Evolutionary conservation across 768 basidiomycete species (phyloP).

Genomic region (Lyophyllum shimeji): DNA sequence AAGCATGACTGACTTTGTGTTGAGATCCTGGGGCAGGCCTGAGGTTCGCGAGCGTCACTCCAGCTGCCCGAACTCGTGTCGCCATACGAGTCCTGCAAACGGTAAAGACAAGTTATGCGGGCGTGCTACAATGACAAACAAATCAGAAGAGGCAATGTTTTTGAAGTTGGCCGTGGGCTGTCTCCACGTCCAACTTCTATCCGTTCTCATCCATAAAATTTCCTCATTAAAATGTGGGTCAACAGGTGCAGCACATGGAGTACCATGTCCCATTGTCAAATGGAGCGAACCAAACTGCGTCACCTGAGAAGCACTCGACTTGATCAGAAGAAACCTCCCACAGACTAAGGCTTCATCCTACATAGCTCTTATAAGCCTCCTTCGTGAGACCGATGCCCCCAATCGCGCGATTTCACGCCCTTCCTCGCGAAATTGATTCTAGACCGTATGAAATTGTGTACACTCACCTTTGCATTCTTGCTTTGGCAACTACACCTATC

Average conservation of each 20-base stretch:
- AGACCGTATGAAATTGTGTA: neutral
- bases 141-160: too few species aligned
- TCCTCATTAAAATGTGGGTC: too few species aligned
- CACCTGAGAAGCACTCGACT: neutral
- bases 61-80: slow-evolving; percentile 32
- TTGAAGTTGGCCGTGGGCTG: too few species aligned
- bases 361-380: neutral
- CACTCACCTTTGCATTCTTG: neutral
- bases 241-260: neutral
- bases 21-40: slow-evolving; percentile 69
- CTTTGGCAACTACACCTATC: neutral
- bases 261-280: neutral
- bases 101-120: neutral
- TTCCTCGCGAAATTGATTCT: neutral
- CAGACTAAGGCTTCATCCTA: too few species aligned
- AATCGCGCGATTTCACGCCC: neutral
- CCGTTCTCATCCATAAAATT: too few species aligned
- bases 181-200: too few species aligned
- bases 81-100: slow-evolving; percentile 28
- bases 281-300: neutral
- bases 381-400: neutral
- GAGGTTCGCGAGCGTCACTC: slow-evolving; percentile 69
- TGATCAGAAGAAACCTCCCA: neutral
- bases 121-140: neutral
- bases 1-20: slow-evolving; percentile 48